phyloP scores from a whole-genome alignment of 2,329 filamentous ascomycete genomes.

The Furcasterigmium sp. region DNA sequence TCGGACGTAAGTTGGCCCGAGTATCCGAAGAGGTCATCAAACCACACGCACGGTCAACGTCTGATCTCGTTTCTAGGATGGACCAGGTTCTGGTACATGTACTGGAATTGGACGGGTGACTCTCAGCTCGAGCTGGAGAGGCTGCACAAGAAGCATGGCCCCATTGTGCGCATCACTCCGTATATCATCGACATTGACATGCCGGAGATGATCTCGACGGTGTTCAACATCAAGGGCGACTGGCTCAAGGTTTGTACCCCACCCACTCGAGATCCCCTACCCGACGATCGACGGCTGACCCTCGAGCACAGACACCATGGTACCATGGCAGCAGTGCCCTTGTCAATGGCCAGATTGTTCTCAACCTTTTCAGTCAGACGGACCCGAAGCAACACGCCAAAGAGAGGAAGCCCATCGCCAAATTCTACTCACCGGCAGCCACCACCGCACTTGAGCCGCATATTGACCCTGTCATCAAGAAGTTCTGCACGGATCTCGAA shows the following conservation, averaged over 20 bases:
- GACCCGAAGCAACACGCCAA: slow-evolving; percentile 15
- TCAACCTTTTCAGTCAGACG: slow-evolving; percentile 19
- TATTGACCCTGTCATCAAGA: slow-evolving; percentile 21
- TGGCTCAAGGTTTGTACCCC: slow-evolving; percentile 20
- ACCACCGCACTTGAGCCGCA: slow-evolving; percentile 17
- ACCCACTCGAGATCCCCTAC: background rate
- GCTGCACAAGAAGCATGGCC: slow-evolving; percentile 31
- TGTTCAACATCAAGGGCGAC: slow-evolving; percentile 27
- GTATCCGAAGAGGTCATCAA: too few relatives aligned
- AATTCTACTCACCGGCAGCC: slow-evolving; percentile 18
- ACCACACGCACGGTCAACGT: too few relatives aligned
- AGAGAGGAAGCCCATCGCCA: slow-evolving; percentile 17
- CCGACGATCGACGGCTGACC: background rate
- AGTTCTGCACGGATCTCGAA: slow-evolving; percentile 25
- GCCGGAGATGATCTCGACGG: slow-evolving; percentile 27
- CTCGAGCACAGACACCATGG: slow-evolving; percentile 14
- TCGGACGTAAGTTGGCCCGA: slow-evolving; percentile 10
- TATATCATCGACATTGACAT: slow-evolving; percentile 29
- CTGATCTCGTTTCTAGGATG: slow-evolving; percentile 11
- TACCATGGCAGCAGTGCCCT: slow-evolving; percentile 19
- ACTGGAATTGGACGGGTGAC: slow-evolving; percentile 19
- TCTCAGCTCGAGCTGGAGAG: slow-evolving; percentile 22
- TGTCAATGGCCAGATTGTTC: slow-evolving; percentile 18
- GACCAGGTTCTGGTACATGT: slow-evolving; percentile 30
- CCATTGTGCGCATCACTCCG: slow-evolving; percentile 34